Percentiles rank a stretch among this genome's conserved stretches.
Conservation (phyloP, 2,329 filamentous ascomycete genomes). For the Hymenoscyphus scutula region DNA sequence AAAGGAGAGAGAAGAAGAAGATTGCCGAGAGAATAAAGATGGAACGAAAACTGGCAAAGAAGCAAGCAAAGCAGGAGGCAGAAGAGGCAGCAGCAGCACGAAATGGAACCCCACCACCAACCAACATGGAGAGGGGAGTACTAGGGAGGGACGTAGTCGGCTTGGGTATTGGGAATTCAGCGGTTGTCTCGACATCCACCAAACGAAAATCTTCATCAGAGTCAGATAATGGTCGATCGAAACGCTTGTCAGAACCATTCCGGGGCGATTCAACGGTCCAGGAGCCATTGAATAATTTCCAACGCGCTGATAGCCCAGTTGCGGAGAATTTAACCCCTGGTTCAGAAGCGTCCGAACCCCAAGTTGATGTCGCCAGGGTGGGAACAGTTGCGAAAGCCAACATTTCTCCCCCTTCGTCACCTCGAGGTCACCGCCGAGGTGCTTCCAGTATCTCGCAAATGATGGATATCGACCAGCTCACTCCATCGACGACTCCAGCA, state of each 20-base stretch:
- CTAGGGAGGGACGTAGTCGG: conserved; percentile 57
- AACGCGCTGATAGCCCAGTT: conserved; percentile 22
- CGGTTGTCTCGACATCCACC: conserved; percentile 53
- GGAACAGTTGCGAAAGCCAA: conserved; percentile 47
- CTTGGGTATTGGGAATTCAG: conserved; percentile 55
- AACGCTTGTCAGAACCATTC: conserved; percentile 31
- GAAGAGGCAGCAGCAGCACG: conserved; percentile 55
- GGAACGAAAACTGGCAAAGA: conserved; percentile 61
- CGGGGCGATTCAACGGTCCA: conserved; percentile 24
- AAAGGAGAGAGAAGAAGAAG: conserved; percentile 73
- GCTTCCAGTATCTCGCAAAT: conserved; percentile 53
- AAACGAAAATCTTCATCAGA: conserved; percentile 47
- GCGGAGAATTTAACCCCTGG: conserved; percentile 34
- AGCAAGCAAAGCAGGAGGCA: conserved; percentile 64
- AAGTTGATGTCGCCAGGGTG: conserved; percentile 48
- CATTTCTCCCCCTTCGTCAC: conserved; percentile 46
- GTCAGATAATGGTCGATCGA: conserved; percentile 37
- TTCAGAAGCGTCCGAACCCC: conserved; percentile 35
- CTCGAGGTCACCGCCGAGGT: conserved; percentile 44
- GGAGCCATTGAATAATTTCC: conserved; percentile 16
- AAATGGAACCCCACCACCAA: conserved; percentile 49
- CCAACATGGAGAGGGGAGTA: conserved; percentile 59
- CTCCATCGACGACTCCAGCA: conserved; percentile 40
- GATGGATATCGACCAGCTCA: conserved; percentile 40
- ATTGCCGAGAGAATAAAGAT: conserved; percentile 65